A percentile compares a stretch with the other conserved stretches of the same genome.
Conservation (phyloP, 768 basidiomycete genomes). For the Mrakia gelida region DNA sequence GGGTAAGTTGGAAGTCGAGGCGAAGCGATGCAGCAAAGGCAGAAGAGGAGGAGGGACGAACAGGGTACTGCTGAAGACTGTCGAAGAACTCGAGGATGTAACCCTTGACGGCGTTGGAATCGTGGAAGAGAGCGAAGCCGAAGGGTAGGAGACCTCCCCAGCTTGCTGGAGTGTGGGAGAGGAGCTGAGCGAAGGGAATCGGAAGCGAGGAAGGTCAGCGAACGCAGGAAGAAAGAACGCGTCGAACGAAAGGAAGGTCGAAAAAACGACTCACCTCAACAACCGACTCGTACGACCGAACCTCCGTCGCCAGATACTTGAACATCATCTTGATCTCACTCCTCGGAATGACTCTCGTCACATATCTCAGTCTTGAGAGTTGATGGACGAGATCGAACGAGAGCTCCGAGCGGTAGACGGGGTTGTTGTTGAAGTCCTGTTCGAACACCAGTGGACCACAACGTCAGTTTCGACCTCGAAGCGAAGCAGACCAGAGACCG, state of each 20-base stretch:
- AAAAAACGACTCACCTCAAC: conserved; percentile 60
- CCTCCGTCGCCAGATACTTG: conserved; percentile 63
- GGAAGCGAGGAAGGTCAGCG: background rate
- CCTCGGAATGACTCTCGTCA: conserved; percentile 61
- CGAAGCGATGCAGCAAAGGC: background rate
- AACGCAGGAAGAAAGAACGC: background rate
- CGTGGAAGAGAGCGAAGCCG: conserved; percentile 87
- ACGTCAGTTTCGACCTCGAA: background rate
- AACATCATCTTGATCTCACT: conserved; percentile 71
- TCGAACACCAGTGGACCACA: too few relatives aligned
- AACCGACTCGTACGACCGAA: conserved; percentile 79
- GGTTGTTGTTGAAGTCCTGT: conserved; percentile 29
- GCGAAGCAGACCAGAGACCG: too few relatives aligned
- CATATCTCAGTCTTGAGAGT: conserved; percentile 69
- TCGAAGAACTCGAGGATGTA: conserved; percentile 79
- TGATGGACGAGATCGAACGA: conserved; percentile 82
- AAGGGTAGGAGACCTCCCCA: conserved; percentile 59
- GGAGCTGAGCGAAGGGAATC: background rate
- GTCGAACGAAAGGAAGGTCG: conserved; percentile 7
- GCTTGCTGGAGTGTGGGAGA: conserved; percentile 14
- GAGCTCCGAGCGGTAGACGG: conserved; percentile 45
- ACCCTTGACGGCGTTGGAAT: conserved; percentile 67
- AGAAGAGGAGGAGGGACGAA: conserved; percentile 45
- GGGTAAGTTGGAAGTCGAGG: background rate
- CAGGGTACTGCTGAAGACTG: conserved; percentile 68